A percentile compares a stretch with the other conserved stretches of the same genome.
phyloP scores from a whole-genome alignment of 2,329 filamentous ascomycete genomes.

The Stachybotrys chartarum region DNA sequence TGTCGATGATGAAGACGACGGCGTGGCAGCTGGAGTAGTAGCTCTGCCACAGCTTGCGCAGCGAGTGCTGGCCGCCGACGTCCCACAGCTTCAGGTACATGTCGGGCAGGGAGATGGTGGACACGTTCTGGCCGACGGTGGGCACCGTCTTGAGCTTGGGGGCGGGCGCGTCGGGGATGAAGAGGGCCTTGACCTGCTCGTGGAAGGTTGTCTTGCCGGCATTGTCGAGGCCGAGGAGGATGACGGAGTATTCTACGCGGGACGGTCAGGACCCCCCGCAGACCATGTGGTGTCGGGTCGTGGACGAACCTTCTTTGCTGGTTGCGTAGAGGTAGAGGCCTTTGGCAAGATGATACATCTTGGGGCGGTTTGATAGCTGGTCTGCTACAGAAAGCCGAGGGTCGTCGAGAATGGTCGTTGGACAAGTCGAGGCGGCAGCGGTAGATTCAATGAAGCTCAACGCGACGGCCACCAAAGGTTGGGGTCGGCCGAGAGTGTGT shows the following conservation, averaged over 20 bases:
- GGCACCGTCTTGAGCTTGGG: conserved; percentile 82
- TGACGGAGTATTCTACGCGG: conserved; percentile 80
- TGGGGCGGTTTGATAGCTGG: not conserved
- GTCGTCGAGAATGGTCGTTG: too few relatives aligned
- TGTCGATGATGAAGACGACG: conserved; percentile 97
- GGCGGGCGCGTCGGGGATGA: conserved; percentile 54
- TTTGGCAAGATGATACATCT: conserved; percentile 94
- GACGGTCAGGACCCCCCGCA: conserved; percentile 1
- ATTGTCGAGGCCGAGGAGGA: conserved; percentile 95
- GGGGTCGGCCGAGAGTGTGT: too few relatives aligned
- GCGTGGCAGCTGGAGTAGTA: conserved; percentile 94
- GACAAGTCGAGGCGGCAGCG: too few relatives aligned
- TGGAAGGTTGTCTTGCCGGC: conserved; percentile 98
- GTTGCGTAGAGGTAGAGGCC: conserved; percentile 92
- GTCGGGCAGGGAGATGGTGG: conserved; percentile 81
- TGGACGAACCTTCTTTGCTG: conserved; percentile 76
- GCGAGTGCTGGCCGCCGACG: conserved; percentile 83
- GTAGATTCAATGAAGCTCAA: too few relatives aligned
- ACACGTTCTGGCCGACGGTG: conserved; percentile 95
- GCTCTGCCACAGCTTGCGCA: conserved; percentile 89
- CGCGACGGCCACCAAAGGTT: too few relatives aligned
- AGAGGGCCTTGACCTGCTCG: conserved; percentile 89
- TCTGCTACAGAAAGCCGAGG: too few relatives aligned
- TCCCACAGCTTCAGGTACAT: conserved; percentile 99
- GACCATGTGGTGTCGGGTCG: not conserved